phyloP scores from a whole-genome alignment of 257 asterid species.

The Przewalskia tangutica region DNA sequence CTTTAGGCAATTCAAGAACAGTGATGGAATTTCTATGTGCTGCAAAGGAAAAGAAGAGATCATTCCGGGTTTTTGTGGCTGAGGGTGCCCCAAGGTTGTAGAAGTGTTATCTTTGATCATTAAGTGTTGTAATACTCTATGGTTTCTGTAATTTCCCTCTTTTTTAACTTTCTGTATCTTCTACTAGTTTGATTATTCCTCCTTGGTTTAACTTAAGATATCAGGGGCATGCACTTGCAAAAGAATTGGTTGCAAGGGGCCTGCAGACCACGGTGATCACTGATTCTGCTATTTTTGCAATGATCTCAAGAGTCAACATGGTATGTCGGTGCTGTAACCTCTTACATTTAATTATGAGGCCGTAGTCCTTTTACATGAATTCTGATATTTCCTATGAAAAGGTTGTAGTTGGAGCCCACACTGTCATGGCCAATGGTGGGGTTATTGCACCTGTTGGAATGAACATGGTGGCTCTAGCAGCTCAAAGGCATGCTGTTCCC shows the following conservation, averaged over 20 bases:
- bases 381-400: conserved; percentile 20
- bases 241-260: conserved; percentile 81
- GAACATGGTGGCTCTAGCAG: conserved; percentile 96
- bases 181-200: conserved; percentile 1
- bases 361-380: conserved; percentile 5
- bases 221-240: conserved; percentile 93
- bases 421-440: conserved; percentile 98
- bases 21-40: conserved; percentile 85
- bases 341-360: not conserved
- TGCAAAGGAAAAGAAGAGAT: conserved; percentile 91
- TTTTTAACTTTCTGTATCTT: not conserved
- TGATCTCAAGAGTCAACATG: conserved; percentile 98
- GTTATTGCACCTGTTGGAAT: conserved; percentile 93
- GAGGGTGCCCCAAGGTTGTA: conserved; percentile 98
- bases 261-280: conserved; percentile 88
- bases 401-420: conserved; percentile 99
- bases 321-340: conserved; percentile 27
- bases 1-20: conserved; percentile 92
- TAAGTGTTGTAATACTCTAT: not conserved
- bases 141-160: conserved; percentile 2
- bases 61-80: conserved; percentile 90
- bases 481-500: conserved; percentile 94
- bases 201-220: conserved; percentile 40
- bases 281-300: conserved; percentile 97
- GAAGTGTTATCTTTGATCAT: conserved; percentile 8